Conservation (phyloP, 257 asterid genomes). For the Fraxinus quadrangulata region DNA sequence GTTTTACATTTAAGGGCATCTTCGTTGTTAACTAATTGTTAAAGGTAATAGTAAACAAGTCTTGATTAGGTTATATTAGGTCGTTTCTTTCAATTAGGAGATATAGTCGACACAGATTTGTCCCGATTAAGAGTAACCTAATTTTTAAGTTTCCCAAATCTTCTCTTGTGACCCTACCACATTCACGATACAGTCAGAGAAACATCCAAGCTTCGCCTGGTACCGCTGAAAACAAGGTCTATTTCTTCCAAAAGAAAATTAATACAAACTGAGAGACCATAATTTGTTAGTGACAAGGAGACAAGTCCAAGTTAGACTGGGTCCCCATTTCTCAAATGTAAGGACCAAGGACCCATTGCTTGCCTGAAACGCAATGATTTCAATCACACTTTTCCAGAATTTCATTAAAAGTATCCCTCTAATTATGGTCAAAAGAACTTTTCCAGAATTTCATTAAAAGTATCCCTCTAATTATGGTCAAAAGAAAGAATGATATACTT, state of each 20-base stretch:
- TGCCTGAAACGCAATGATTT: not conserved
- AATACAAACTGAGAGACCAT: not conserved
- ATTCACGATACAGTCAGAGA: not conserved
- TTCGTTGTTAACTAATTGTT: not conserved
- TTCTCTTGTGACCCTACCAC: not conserved
- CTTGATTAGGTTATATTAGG: not conserved
- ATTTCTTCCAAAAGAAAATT: not conserved
- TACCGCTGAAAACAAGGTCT: not conserved
- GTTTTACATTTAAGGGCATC: not conserved
- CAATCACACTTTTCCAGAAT: not conserved
- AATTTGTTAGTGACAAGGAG: slow-evolving; percentile 3
- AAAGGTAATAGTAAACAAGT: not conserved
- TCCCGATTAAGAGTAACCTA: not conserved
- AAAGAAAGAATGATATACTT: not conserved
- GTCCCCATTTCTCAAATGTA: slow-evolving; percentile 11
- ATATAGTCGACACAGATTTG: not conserved
- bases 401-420: not conserved
- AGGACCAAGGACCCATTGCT: slow-evolving; percentile 9
- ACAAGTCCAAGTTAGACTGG: slow-evolving; percentile 17
- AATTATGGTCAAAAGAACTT: not conserved
- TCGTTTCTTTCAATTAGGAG: not conserved
- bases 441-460: no score
- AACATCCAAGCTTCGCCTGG: not conserved
- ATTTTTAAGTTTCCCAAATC: not conserved
- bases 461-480: no score